A percentile compares a stretch with the other conserved stretches of the same genome.
These are phyloP conservation scores for Dimocarpus longan DNA, from an alignment of 345 rosid genomes.

Conservation along the genomic window DNA sequence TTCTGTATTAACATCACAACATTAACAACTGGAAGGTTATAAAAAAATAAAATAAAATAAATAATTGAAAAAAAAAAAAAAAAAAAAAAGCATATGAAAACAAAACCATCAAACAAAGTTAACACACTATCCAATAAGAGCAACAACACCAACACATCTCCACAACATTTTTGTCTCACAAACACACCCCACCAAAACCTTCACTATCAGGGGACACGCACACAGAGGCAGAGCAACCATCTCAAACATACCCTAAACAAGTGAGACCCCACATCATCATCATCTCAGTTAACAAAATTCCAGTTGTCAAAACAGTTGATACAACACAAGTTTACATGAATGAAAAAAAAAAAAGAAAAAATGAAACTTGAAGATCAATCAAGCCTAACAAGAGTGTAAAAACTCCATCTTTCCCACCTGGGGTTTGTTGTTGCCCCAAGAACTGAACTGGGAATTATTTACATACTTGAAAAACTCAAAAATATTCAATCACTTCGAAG, in stretches of 20 bases:
- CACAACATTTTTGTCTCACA: background rate
- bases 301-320: background rate
- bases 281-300: background rate
- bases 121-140: background rate
- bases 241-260: background rate
- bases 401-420: background rate
- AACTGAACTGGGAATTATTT: background rate
- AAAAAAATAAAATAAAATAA: no score
- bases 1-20: constrained; percentile 34
- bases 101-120: background rate
- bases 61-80: no score
- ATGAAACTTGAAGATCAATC: background rate
- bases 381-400: background rate
- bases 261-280: background rate
- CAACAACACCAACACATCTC: background rate
- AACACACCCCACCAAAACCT: no score
- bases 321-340: background rate
- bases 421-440: background rate
- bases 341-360: background rate
- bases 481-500: background rate
- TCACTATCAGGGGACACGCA: background rate
- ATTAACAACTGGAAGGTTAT: background rate
- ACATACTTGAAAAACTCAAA: background rate
- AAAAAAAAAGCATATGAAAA: background rate
- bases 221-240: background rate